phyloP scores from a whole-genome alignment of 23 red algal genomes.

The Gracilariopsis chorda region DNA sequence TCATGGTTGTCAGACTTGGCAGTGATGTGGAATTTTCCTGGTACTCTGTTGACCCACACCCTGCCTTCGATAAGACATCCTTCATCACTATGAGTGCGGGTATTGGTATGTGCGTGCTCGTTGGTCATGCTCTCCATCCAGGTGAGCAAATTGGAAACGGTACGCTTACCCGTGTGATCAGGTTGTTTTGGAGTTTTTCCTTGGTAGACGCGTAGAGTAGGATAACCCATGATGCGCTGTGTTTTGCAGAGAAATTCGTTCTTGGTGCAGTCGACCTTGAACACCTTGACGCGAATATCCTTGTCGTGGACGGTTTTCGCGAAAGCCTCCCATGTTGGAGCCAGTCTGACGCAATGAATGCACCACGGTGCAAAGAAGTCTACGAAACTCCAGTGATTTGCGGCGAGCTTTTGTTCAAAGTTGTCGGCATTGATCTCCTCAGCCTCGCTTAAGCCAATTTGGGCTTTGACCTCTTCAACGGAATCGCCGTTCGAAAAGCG shows the following conservation, averaged over 20 bases:
- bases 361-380: slow-evolving; percentile 80
- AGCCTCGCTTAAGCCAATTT: slow-evolving; percentile 55
- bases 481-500: slow-evolving; percentile 36
- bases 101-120: slow-evolving; percentile 54
- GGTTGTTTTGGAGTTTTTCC: slow-evolving; percentile 31
- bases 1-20: slow-evolving; percentile 73
- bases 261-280: slow-evolving; percentile 73
- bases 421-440: slow-evolving; percentile 39
- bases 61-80: slow-evolving; percentile 69
- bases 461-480: slow-evolving; percentile 37
- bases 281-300: slow-evolving; percentile 72
- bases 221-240: slow-evolving; percentile 68
- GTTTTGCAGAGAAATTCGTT: slow-evolving; percentile 55
- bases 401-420: slow-evolving; percentile 63
- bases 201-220: slow-evolving; percentile 70
- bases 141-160: slow-evolving; percentile 36
- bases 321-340: slow-evolving; percentile 78
- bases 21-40: slow-evolving; percentile 68
- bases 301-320: slow-evolving; percentile 76
- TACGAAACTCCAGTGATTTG: slow-evolving; percentile 74
- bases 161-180: slow-evolving; percentile 67
- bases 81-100: slow-evolving; percentile 51
- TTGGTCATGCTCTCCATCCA: slow-evolving; percentile 85
- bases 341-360: slow-evolving; percentile 60
- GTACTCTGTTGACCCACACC: slow-evolving; percentile 77